Evolutionary conservation across 768 basidiomycete species (phyloP), one percentile per base, ranked within the genome.

Genomic region (Tylopilus felleus): DNA sequence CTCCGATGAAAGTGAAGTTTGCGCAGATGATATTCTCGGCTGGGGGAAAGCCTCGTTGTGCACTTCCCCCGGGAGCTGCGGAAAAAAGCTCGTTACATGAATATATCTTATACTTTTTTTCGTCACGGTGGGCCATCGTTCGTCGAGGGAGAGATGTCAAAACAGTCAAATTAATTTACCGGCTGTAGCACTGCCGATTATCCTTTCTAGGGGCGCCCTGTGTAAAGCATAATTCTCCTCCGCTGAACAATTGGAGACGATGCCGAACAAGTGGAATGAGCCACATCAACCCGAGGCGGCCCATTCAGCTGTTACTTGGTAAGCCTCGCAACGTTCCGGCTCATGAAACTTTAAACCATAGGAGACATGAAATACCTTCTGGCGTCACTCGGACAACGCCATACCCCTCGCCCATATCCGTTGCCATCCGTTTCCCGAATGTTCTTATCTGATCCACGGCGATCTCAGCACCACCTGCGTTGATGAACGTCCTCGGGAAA

Each of bases 281-380:
- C 59, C 59, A 68, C 67, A 42, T 57, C 56, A 47, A 49, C 31
- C 67, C 62, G 67, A 67, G 52, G 57, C 33, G 60, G 53, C 19
- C 81, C 81, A 81, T 51, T 72, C 65, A 27, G 75, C 31, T 75
- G 82, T 78, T 19, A 65, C 74, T 55, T 71, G 71, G 47, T 78
- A 66, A 1, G 77, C 77, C 47, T 77, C 65, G 22, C 74, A 75
- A 53, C 78, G 67, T 65, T 81, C 80, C 19, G 80, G 78, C 55
- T 82, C 79, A 65, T 78, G 75, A 74, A 75, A 78, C n/a, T 63
- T 53, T 50, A 84, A 77, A 27, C 69, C 67, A 28, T 81, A 51
- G 61, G 74, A 78, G 57, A 80, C 81, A 58, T 71, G 70, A 54
- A 72, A 38, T 19, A 38, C 59, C 66, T 49, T 69, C 70, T 56